phyloP scores from a whole-genome alignment of 163 green algal genomes.

The Scenedesmus sp. region DNA sequence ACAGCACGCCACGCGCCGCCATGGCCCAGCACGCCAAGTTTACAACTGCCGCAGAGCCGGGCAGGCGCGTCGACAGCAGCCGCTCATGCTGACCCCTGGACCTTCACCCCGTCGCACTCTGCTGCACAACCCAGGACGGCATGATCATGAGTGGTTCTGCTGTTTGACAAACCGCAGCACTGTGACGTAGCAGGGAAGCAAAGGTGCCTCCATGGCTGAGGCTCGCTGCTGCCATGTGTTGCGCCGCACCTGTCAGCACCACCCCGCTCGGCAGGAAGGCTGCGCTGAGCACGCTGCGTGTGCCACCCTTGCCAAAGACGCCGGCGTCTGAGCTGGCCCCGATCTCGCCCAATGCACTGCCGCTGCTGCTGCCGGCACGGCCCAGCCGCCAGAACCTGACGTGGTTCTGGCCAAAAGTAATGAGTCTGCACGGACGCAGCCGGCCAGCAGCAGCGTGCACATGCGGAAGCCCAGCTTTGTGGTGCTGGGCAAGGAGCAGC shows the following conservation, averaged over 20 bases:
- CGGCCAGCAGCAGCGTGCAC: not conserved
- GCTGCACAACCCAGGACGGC: no score
- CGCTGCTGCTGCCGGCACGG: not conserved
- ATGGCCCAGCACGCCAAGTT: no score
- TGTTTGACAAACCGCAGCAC: no score
- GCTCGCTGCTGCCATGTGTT: not conserved
- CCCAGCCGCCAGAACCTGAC: slow-evolving; percentile 72
- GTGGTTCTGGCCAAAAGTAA: slow-evolving; percentile 75
- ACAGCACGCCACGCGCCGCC: no score
- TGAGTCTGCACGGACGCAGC: slow-evolving; percentile 27
- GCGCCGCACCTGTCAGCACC: slow-evolving; percentile 61
- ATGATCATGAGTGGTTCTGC: no score
- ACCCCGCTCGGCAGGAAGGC: slow-evolving; percentile 70
- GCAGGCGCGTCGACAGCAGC: no score
- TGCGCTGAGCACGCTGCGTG: slow-evolving; percentile 67
- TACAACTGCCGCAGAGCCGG: no score
- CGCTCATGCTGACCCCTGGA: no score
- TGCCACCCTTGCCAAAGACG: slow-evolving; percentile 59
- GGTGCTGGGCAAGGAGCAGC: no score
- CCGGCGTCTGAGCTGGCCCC: slow-evolving; percentile 19
- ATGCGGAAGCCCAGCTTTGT: not conserved
- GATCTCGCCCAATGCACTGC: not conserved
- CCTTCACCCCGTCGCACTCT: no score
- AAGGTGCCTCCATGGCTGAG: no score
- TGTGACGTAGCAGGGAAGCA: no score